These are phyloP conservation scores for Cetraspora pellucida DNA, from an alignment of 192 early-diverging fungal genomes.

Conservation along the genomic window DNA sequence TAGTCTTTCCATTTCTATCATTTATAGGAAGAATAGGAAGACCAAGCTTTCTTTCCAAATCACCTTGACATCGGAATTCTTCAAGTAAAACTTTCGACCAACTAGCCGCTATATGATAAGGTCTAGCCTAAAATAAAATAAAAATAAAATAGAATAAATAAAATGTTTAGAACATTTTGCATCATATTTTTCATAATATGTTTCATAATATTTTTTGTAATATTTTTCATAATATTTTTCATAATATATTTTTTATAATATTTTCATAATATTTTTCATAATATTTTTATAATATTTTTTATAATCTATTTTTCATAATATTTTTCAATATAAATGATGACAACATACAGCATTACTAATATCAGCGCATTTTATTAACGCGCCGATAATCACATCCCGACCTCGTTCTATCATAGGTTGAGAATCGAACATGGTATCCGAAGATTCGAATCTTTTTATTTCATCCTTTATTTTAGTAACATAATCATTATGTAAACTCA, in stretches of 20 bases:
- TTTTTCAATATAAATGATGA: neutral
- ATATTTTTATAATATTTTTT: too few species aligned
- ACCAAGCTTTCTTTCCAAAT: constrained; percentile 72
- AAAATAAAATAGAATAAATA: neutral
- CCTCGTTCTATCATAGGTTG: constrained; percentile 56
- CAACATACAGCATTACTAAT: constrained; percentile 72
- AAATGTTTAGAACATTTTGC: too few species aligned
- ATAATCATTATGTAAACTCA: constrained; percentile 80
- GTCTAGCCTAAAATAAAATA: constrained; percentile 51
- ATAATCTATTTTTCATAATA: too few species aligned
- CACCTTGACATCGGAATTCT: constrained; percentile 71
- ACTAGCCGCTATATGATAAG: constrained; percentile 65
- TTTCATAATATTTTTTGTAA: too few species aligned
- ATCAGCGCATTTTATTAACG: constrained; percentile 81
- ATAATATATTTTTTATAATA: too few species aligned
- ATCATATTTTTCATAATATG: too few species aligned
- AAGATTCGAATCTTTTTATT: constrained; percentile 51
- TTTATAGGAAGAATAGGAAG: constrained; percentile 52
- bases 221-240: too few species aligned
- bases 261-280: too few species aligned
- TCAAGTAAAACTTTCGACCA: constrained; percentile 73
- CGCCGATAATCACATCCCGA: constrained; percentile 64
- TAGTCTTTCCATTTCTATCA: constrained; percentile 49
- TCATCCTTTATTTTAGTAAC: constrained; percentile 71
- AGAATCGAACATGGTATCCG: constrained; percentile 33